Conservation (phyloP, 1,284 basidiomycete species). For the Irpex rosettiformis region DNA sequence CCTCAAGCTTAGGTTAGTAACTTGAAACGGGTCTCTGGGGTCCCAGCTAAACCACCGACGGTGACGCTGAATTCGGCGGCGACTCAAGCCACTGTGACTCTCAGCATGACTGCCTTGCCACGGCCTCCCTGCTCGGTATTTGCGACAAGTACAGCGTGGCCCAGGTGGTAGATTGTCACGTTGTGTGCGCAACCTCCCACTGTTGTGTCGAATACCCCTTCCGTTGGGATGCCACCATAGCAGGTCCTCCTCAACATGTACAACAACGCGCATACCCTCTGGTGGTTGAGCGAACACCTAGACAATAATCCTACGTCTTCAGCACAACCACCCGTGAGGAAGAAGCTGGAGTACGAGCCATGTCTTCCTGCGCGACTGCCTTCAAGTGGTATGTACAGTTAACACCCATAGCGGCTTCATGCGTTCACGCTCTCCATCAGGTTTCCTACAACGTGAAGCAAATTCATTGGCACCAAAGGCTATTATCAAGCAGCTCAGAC, state of each 20-base stretch:
- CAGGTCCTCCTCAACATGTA: constrained; percentile 31
- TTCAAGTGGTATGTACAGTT: constrained; percentile 38
- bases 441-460: constrained; percentile 71
- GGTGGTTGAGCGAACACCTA: constrained; percentile 33
- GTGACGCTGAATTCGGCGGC: neutral
- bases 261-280: constrained; percentile 55
- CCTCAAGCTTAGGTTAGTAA: no score
- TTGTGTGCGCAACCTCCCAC: neutral
- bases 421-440: constrained; percentile 25
- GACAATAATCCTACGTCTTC: constrained; percentile 16
- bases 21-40: neutral
- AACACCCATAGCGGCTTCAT: constrained; percentile 15
- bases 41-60: neutral
- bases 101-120: neutral
- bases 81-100: no score
- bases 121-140: neutral
- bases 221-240: constrained; percentile 6
- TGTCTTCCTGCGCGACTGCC: constrained; percentile 70
- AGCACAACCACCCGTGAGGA: constrained; percentile 20
- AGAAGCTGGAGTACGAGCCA: constrained; percentile 43
- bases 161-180: neutral
- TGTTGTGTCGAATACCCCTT: neutral
- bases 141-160: neutral
- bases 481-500: constrained; percentile 43
- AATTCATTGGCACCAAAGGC: constrained; percentile 49